Percentiles rank a stretch among this genome's conserved stretches.
Evolutionary conservation across 2,329 filamentous ascomycete genomes (phyloP).

Genomic region (Aspergillus pseudotamarii): DNA sequence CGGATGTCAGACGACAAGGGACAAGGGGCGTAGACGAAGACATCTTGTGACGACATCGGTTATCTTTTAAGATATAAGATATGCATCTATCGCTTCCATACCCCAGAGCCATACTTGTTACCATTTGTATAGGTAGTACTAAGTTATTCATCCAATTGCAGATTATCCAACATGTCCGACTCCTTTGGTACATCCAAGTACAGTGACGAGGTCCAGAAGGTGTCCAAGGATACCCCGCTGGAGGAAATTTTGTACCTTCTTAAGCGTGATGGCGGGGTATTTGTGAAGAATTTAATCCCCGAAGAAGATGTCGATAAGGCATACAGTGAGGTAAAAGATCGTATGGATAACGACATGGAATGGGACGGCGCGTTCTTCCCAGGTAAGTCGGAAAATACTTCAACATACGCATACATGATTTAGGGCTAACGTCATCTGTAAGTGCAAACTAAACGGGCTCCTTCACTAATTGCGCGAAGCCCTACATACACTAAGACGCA

Average conservation of each 20-base stretch:
- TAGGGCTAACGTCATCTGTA: not conserved
- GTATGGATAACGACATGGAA: not conserved
- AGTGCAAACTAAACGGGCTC: conserved; percentile 15
- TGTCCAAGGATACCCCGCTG: conserved; percentile 3
- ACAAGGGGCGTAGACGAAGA: no score
- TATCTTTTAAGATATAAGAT: not conserved
- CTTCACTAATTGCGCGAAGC: conserved; percentile 8
- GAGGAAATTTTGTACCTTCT: conserved; percentile 8
- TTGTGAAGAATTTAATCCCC: conserved; percentile 6
- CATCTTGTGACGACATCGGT: no score
- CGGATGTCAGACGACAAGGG: no score
- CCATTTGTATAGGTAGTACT: not conserved
- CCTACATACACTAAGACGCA: conserved; percentile 12
- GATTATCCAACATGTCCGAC: not conserved
- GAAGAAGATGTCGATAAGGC: conserved; percentile 5
- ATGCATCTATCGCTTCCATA: not conserved
- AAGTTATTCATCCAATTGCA: not conserved
- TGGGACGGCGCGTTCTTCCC: not conserved
- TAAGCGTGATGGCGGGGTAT: conserved; percentile 11
- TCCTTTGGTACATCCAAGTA: not conserved
- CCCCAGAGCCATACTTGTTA: not conserved
- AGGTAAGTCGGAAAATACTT: not conserved
- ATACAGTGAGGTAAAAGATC: conserved; percentile 2
- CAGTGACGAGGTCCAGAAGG: conserved; percentile 4
- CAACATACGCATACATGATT: not conserved